Conservation (phyloP, 345 rosid species). For the Syzygium aqueum region DNA sequence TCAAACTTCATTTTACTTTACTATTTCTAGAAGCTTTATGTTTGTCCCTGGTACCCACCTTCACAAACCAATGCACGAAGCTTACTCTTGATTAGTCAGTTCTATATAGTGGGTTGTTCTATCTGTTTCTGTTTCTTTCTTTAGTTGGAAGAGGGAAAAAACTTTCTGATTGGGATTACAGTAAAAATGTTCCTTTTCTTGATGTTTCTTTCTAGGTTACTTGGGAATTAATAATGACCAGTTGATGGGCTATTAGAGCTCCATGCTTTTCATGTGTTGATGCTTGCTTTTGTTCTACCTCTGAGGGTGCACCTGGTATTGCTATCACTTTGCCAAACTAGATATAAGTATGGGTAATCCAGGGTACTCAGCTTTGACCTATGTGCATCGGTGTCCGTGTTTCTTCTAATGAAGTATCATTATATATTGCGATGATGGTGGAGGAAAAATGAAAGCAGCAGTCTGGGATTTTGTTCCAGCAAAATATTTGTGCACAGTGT, state of each 20-base stretch:
- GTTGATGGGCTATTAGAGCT: neutral
- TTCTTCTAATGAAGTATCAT: neutral
- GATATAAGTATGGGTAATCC: neutral
- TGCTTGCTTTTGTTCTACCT: neutral
- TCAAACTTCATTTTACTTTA: neutral
- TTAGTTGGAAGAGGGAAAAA: neutral
- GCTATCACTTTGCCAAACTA: neutral
- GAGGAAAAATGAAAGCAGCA: neutral
- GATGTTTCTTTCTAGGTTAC: neutral
- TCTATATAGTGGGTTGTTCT: neutral
- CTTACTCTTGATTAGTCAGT: neutral
- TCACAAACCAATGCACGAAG: neutral
- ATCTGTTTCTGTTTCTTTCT: neutral
- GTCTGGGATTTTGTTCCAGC: neutral
- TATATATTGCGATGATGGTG: neutral
- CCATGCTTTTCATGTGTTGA: neutral
- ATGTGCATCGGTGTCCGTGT: neutral
- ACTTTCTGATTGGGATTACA: neutral
- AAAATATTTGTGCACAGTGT: neutral
- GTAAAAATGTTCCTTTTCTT: neutral
- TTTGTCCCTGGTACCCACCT: neutral
- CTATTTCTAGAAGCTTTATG: neutral
- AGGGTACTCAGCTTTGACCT: neutral
- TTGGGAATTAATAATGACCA: neutral
- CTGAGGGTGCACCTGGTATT: neutral